phyloP scores from a whole-genome alignment of 768 basidiomycete genomes.

The Saitozyma sp. region DNA sequence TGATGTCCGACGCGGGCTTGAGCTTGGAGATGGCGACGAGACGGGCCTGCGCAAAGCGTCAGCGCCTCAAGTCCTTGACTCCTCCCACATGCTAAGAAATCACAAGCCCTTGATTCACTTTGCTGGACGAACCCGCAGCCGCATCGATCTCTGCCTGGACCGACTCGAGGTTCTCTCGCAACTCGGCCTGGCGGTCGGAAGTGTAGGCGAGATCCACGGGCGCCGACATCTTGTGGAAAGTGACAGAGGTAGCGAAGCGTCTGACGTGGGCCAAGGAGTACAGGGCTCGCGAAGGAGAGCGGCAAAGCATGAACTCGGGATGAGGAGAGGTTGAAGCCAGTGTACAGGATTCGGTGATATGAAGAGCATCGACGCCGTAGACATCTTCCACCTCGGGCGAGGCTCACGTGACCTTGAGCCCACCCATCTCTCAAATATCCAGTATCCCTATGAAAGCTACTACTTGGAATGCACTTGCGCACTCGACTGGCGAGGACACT shows the following conservation, averaged over 20 bases:
- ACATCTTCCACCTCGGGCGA: no score
- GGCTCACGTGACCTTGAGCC: background rate
- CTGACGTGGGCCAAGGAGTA: no score
- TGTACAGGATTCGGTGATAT: no score
- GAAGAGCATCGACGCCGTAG: no score
- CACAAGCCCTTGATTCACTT: background rate
- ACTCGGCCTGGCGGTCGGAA: conserved; percentile 45
- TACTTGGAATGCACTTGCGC: background rate
- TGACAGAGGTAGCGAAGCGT: background rate
- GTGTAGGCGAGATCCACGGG: conserved; percentile 32
- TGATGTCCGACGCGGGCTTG: conserved; percentile 83
- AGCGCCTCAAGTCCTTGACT: background rate
- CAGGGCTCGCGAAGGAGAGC: no score
- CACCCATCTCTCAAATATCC: background rate
- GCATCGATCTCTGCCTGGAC: conserved; percentile 43
- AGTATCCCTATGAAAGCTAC: background rate
- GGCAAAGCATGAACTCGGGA: no score
- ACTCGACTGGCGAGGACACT: background rate
- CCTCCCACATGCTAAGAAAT: conserved; percentile 9
- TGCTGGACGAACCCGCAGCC: conserved; percentile 15
- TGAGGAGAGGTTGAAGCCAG: no score
- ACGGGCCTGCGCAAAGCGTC: conserved; percentile 47
- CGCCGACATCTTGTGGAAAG: background rate
- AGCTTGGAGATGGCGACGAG: conserved; percentile 91
- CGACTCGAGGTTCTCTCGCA: conserved; percentile 47